Evolutionary conservation across 2,329 filamentous ascomycete genomes (phyloP), one percentile per base, ranked within the genome.

Genomic region (Shiraia sp.): DNA sequence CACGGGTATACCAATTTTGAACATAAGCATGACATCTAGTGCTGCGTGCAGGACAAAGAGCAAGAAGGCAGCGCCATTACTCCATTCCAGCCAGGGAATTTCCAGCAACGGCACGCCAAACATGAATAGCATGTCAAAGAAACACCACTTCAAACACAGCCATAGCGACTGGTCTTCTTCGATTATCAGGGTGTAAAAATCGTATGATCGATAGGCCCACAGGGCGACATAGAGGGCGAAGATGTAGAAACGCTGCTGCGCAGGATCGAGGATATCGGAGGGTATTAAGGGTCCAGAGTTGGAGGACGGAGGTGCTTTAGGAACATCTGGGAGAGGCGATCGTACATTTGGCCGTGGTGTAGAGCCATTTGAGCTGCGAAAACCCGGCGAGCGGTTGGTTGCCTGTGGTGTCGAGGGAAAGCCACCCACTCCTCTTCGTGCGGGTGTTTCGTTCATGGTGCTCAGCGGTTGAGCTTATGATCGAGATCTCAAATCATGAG

Each of bases 31-130:
- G 56, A 85, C 87, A 73, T 96, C 90, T 37, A 88, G 69, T 2
- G 87, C 64, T 2, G 86, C 79, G 67, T 96, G 90, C 3, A 79
- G 55, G 32, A 87, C 69, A 61, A 93, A 95, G 15, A 91, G 72
- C 23, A 80, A 75, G 29, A 87, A 79, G 39, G 88, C 86, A 1
- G 84, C 84, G 25, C 81, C 79, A 61, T 88, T 87, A 30, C 88
- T 89, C 75, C 92, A 89, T 75, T 97, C 90, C 44, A 99, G 77
- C 95, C 93, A 99, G 44, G 93, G 93, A 79, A 99, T 96, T 66
- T 88, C 83, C 58, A 99, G 71, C 54, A 87, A 81, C 13, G 95
- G 92, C 39, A 99, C 74, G 6, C 88, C 88, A 67, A 95, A 96
- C 50, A 97, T 77, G 68, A 91, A 96, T 16, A 86, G 71, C 47